phyloP scores from a whole-genome alignment of 169 alveolate species.

The Plasmodium coatneyi region DNA sequence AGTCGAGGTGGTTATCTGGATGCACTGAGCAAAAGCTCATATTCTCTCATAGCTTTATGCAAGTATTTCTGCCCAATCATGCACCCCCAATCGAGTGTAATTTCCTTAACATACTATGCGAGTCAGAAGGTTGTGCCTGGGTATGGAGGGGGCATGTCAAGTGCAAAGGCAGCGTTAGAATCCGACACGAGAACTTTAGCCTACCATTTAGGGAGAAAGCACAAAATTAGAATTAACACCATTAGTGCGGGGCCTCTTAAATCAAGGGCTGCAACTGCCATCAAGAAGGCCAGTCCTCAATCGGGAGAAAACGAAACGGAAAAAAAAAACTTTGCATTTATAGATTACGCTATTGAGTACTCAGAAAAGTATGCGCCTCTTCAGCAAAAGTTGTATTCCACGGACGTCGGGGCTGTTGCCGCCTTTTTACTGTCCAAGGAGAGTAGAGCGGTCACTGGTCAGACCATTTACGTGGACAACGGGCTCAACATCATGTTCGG shows the following conservation, averaged over 20 bases:
- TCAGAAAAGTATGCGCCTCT: conserved; percentile 82
- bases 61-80: conserved; percentile 83
- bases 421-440: conserved; percentile 78
- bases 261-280: conserved; percentile 85
- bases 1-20: conserved; percentile 86
- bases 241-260: conserved; percentile 88
- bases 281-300: conserved; percentile 9
- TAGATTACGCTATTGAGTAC: conserved; percentile 86
- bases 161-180: conserved; percentile 88
- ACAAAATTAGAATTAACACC: conserved; percentile 84
- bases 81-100: conserved; percentile 80
- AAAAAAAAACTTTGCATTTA: conserved; percentile 81
- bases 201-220: conserved; percentile 81
- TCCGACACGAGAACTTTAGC: conserved; percentile 87
- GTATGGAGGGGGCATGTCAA: conserved; percentile 89
- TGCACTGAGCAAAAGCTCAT: conserved; percentile 83
- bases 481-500: conserved; percentile 82
- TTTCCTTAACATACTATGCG: conserved; percentile 85
- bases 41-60: conserved; percentile 84
- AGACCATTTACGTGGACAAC: conserved; percentile 82
- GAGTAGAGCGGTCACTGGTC: conserved; percentile 82
- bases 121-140: conserved; percentile 83
- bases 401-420: conserved; percentile 82
- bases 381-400: conserved; percentile 73
- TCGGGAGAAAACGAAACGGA: conserved; percentile 64